These are phyloP conservation scores for Exidia glandulosa DNA, from an alignment of 768 basidiomycete species.

Conservation along the genomic window DNA sequence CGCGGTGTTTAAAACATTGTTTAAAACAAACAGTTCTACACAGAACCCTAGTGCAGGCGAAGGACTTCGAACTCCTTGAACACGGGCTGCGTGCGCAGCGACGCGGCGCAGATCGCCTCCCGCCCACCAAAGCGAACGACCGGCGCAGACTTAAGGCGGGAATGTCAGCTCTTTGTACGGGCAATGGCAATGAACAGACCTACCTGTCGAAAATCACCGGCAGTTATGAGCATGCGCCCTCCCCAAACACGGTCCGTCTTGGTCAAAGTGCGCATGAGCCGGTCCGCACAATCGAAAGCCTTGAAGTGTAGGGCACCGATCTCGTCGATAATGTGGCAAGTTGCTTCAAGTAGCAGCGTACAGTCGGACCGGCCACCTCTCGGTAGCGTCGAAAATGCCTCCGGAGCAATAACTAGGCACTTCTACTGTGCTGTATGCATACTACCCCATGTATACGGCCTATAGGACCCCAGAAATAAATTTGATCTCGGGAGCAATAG, in stretches of 20 bases:
- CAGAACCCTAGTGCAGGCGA: too few relatives aligned
- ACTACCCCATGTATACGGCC: too few relatives aligned
- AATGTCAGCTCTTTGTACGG: too few relatives aligned
- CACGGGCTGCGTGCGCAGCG: background rate
- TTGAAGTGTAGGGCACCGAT: background rate
- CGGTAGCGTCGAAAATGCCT: too few relatives aligned
- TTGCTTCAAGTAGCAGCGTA: background rate
- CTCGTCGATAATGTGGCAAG: background rate
- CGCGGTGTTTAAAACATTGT: too few relatives aligned
- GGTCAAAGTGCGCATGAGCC: background rate
- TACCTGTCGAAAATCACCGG: background rate
- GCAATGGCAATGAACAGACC: too few relatives aligned
- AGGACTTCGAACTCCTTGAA: background rate
- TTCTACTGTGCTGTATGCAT: too few relatives aligned
- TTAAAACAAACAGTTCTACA: too few relatives aligned
- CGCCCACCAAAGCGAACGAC: background rate
- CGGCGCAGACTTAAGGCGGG: background rate
- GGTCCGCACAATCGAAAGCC: background rate
- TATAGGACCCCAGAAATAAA: too few relatives aligned
- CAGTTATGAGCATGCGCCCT: background rate
- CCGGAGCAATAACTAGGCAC: too few relatives aligned
- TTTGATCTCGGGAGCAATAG: too few relatives aligned
- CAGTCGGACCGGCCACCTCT: too few relatives aligned
- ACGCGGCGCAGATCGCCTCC: background rate
- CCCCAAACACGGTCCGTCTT: background rate